These are phyloP conservation scores for Zasmidium angulare DNA, from an alignment of 2,329 filamentous ascomycete genomes.

Conservation along the genomic window DNA sequence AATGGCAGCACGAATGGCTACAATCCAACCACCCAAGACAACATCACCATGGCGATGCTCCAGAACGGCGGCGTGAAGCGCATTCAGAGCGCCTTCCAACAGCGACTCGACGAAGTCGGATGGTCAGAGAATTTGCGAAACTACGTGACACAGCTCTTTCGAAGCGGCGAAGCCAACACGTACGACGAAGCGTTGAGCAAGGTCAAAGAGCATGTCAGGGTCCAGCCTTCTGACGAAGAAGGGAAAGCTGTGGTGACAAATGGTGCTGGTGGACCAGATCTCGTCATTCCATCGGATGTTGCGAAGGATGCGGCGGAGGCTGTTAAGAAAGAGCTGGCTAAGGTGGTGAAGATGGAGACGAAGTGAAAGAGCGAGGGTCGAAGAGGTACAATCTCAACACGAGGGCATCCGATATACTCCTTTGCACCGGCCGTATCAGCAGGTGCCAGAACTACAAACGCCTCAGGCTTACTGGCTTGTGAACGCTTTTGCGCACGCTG, in stretches of 20 bases:
- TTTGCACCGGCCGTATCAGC: too few relatives aligned
- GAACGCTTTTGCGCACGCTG: not conserved
- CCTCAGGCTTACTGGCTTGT: too few relatives aligned
- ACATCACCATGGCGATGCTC: constrained; percentile 48
- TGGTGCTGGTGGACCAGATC: constrained; percentile 22
- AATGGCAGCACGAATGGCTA: constrained; percentile 43
- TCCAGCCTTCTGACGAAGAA: constrained; percentile 29
- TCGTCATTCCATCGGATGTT: constrained; percentile 39
- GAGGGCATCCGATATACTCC: too few relatives aligned
- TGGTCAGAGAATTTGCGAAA: constrained; percentile 58
- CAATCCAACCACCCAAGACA: constrained; percentile 39
- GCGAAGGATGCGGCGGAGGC: constrained; percentile 54
- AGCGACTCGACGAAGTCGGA: constrained; percentile 57
- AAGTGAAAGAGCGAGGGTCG: not conserved
- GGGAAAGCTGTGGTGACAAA: constrained; percentile 10
- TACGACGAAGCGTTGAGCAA: constrained; percentile 57
- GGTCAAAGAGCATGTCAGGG: constrained; percentile 46
- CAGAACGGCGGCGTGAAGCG: constrained; percentile 52
- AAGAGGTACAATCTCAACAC: not conserved
- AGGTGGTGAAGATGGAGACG: constrained; percentile 25
- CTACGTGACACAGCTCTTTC: constrained; percentile 57
- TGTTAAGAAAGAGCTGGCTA: constrained; percentile 48
- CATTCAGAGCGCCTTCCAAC: constrained; percentile 55
- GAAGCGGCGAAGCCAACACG: constrained; percentile 57
- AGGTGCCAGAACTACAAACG: too few relatives aligned